A percentile compares a stretch with the other conserved stretches of the same genome.
Evolutionary conservation across 2,329 filamentous ascomycete species (phyloP).

Genomic region (Fusarium brachygibbosum): DNA sequence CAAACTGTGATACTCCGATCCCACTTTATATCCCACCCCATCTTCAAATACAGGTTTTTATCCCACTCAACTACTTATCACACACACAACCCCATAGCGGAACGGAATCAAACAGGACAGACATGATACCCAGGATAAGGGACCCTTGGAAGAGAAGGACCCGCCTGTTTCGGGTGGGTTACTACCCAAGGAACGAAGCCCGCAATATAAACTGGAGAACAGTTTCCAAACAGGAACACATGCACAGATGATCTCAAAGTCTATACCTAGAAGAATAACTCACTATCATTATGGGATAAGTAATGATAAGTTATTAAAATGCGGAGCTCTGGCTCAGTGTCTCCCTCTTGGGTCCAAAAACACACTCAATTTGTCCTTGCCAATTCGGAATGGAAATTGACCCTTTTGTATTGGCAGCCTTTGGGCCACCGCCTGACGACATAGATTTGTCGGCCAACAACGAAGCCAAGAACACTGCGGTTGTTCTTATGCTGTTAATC

Average conservation of each 20-base stretch:
- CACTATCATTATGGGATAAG: neutral
- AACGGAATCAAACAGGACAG: neutral
- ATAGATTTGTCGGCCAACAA: slow-evolving; percentile 14
- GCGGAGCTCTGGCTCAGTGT: neutral
- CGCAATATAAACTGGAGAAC: slow-evolving; percentile 20
- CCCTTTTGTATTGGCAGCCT: slow-evolving; percentile 7
- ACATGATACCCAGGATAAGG: neutral
- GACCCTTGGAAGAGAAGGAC: neutral
- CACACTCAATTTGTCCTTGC: neutral
- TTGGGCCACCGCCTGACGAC: slow-evolving; percentile 14
- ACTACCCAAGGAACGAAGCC: slow-evolving; percentile 7
- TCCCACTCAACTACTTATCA: neutral
- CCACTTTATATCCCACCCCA: neutral
- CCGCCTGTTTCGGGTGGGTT: slow-evolving; percentile 22
- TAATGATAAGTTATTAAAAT: neutral
- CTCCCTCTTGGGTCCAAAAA: neutral
- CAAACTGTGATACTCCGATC: neutral
- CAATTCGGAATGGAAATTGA: slow-evolving; percentile 13
- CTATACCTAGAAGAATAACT: neutral
- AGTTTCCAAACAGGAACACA: neutral
- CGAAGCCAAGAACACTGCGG: slow-evolving; percentile 10
- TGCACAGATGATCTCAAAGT: slow-evolving; percentile 5
- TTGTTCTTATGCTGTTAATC: slow-evolving; percentile 14
- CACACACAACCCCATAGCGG: neutral
- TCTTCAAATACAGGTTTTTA: neutral